These are phyloP conservation scores for Astrothelium subdiscretum DNA, from an alignment of 495 filamentous ascomycete species.

Conservation along the genomic window DNA sequence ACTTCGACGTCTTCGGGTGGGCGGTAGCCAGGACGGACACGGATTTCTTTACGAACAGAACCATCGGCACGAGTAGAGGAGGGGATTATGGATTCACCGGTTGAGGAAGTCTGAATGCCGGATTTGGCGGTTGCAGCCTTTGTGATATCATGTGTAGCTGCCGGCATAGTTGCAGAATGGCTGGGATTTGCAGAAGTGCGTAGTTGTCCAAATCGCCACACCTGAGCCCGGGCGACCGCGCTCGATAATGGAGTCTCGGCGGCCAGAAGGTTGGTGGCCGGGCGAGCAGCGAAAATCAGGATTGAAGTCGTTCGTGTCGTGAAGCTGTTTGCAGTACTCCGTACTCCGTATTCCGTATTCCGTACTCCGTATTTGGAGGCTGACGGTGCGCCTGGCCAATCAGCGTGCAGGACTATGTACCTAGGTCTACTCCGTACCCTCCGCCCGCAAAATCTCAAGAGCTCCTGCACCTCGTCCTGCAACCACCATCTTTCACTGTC, in stretches of 20 bases:
- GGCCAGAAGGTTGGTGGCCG: no score
- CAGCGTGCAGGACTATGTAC: no score
- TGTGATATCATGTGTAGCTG: not conserved
- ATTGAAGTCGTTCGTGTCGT: no score
- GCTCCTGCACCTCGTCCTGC: not conserved
- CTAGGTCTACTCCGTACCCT: no score
- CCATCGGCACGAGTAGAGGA: conserved; percentile 79
- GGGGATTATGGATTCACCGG: conserved; percentile 78
- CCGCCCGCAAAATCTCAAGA: not conserved
- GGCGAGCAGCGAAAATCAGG: no score
- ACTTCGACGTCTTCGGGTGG: conserved; percentile 94
- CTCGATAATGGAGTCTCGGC: no score
- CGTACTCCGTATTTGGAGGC: no score
- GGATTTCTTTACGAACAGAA: conserved; percentile 78
- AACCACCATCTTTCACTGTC: not conserved
- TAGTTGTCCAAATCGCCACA: no score
- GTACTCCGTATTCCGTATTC: no score
- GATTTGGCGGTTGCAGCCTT: conserved; percentile 40
- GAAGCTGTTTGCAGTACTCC: no score
- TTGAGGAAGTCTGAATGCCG: conserved; percentile 64
- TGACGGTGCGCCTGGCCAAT: no score
- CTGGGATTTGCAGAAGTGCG: not conserved
- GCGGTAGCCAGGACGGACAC: conserved; percentile 81
- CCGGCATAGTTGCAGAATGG: not conserved
- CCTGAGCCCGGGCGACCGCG: no score